Evolutionary conservation across 352 stramenopile genomes (phyloP), one percentile per base, ranked within the genome.

Genomic region (Globisporangium cylindrosporum): DNA sequence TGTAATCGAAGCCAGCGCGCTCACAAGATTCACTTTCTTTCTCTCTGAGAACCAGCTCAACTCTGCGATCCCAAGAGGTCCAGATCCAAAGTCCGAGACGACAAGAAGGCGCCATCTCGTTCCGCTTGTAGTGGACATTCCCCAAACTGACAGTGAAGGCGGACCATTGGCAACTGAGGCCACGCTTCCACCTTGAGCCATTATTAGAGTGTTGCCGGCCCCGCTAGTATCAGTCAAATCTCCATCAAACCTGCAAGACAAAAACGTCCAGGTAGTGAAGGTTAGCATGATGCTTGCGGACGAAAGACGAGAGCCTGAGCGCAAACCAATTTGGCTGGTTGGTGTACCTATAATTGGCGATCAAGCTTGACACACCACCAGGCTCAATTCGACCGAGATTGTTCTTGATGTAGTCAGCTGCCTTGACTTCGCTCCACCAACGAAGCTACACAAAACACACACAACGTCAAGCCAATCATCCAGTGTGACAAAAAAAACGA

Each of bases 41-140:
- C 59, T 22, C 25, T 76, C 65, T 0, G 68, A 76, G 66, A 78
- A 80, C 74, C 74, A 78, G 24, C 20, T 54, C 34, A 80, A 41
- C 41, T 80, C 74, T 41, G 65, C 59, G 32, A 80, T 61, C 18
- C 71, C 71, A 69, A 80, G 71, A 6, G 59, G 51, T 41, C 57
- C 34, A n/a, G 27, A 38, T 29, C 51, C 63, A 53, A 22, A 59
- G 54, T 69, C 66, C 6, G 71, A 74, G 18, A 76, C 46, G 34
- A 78, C 66, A 24, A 49, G 3, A 32, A 80, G 46, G 6, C 74
- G 71, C 74, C 74, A 68, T 24, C 48, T 57, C 18, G 34, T 60
- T 0, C 46, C n/a, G 2, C 32, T 49, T 29, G 22, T 53, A 15
- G 49, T 34, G 18, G 61, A 51, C 5, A 51, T 10, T 8, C 61